A percentile compares a stretch with the other conserved stretches of the same genome.
Conservation (phyloP, 768 basidiomycete species). For the Ephemerocybe angulata region DNA sequence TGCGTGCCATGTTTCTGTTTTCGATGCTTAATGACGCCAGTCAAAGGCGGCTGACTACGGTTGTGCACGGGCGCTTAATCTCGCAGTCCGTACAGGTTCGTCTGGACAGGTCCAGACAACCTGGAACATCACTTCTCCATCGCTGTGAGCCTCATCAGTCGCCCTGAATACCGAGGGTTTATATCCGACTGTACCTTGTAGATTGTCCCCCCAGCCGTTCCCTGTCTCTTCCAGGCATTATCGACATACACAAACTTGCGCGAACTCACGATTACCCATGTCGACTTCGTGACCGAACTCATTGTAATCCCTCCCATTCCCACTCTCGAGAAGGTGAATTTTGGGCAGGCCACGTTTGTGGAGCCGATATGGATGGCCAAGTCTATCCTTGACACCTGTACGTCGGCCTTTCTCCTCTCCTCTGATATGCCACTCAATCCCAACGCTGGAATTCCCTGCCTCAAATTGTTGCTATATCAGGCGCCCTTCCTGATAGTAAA, state of each 20-base stretch:
- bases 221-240: constrained; percentile 37
- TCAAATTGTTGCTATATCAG: neutral
- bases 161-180: neutral
- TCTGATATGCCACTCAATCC: too few relatives aligned
- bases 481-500: constrained; percentile 10
- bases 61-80: neutral
- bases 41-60: too few relatives aligned
- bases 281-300: constrained; percentile 19
- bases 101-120: constrained; percentile 56
- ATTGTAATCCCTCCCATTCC: constrained; percentile 30
- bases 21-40: too few relatives aligned
- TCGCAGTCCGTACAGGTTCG: constrained; percentile 44
- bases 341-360: constrained; percentile 50
- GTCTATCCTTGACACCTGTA: constrained; percentile 16
- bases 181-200: constrained; percentile 12
- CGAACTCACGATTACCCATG: constrained; percentile 45
- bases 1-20: neutral
- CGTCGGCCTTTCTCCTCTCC: too few relatives aligned
- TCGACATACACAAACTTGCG: constrained; percentile 41
- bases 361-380: constrained; percentile 35
- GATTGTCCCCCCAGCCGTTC: constrained; percentile 41
- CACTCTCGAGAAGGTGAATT: constrained; percentile 38
- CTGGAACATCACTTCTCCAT: constrained; percentile 60
- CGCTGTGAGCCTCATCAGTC: constrained; percentile 40
- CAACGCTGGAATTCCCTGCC: too few relatives aligned